A percentile compares a stretch with the other conserved stretches of the same genome.
Conservation (phyloP, 768 basidiomycete species). For the Boletellus sp. region DNA sequence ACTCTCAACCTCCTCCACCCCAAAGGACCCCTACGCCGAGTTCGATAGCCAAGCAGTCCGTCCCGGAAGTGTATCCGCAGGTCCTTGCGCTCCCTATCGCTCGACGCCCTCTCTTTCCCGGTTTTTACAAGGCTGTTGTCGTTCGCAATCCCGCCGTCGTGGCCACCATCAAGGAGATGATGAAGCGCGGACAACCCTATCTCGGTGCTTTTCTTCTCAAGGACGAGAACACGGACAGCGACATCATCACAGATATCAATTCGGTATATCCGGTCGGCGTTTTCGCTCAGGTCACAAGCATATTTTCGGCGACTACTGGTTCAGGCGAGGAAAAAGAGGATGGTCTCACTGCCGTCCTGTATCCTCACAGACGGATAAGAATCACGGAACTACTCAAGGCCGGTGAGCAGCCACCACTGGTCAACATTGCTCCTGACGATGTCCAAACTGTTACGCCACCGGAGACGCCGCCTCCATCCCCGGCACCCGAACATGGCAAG, state of each 20-base stretch:
- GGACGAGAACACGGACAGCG: constrained; percentile 88
- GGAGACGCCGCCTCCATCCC: constrained; percentile 32
- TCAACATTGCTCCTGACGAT: constrained; percentile 37
- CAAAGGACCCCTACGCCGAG: constrained; percentile 37
- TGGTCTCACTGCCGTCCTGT: constrained; percentile 90
- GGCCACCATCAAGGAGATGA: constrained; percentile 92
- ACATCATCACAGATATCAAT: constrained; percentile 84
- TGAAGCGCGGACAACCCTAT: constrained; percentile 95
- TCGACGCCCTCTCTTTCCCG: constrained; percentile 91
- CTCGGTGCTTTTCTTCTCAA: constrained; percentile 95
- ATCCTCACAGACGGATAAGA: constrained; percentile 86
- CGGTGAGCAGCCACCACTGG: constrained; percentile 40
- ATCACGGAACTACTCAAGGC: constrained; percentile 84
- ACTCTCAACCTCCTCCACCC: constrained; percentile 39
- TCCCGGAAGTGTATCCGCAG: constrained; percentile 90
- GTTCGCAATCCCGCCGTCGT: constrained; percentile 89
- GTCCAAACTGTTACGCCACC: constrained; percentile 46
- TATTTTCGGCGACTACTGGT: constrained; percentile 61
- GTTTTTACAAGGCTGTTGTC: constrained; percentile 98
- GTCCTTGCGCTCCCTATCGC: constrained; percentile 94
- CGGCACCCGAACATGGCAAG: constrained; percentile 18
- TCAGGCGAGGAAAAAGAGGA: constrained; percentile 72
- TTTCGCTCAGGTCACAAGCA: constrained; percentile 94
- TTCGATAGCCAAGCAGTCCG: constrained; percentile 78
- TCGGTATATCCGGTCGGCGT: constrained; percentile 92